phyloP scores from a whole-genome alignment of 306 rosid species.

The Coriaria nepalensis region DNA sequence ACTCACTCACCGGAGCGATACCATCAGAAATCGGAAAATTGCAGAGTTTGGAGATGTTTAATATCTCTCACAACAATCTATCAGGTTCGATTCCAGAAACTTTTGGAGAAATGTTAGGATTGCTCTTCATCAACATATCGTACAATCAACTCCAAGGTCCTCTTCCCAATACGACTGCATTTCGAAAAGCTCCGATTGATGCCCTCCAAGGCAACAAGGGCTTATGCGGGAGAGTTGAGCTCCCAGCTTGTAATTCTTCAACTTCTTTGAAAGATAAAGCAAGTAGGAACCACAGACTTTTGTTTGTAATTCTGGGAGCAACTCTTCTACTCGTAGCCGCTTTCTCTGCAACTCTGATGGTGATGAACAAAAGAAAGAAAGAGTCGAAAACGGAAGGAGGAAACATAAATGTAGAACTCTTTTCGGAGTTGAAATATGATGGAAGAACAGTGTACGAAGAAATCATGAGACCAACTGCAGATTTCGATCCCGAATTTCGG shows the following conservation, averaged over 20 bases:
- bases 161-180: conserved; percentile 4
- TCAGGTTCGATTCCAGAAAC: conserved; percentile 16
- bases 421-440: conserved; percentile 11
- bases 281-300: neutral
- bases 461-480: conserved; percentile 19
- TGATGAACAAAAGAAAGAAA: neutral
- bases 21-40: conserved; percentile 12
- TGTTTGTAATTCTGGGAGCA: neutral
- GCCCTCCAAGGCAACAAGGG: conserved; percentile 20
- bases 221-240: conserved; percentile 15
- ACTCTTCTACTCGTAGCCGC: conserved; percentile 1
- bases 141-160: conserved; percentile 17
- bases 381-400: neutral
- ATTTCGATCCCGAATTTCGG: no score
- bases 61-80: conserved; percentile 33
- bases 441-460: conserved; percentile 22
- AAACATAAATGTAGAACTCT: conserved; percentile 5
- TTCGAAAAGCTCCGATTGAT: conserved; percentile 7
- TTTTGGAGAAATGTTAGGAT: conserved; percentile 1
- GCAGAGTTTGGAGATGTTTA: conserved; percentile 18
- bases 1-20: conserved; percentile 19
- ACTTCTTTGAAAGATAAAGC: neutral
- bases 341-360: neutral
- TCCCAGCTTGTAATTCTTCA: conserved; percentile 1
- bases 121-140: conserved; percentile 17